Base-by-base conservation (phyloP, 805 yeast genomes). In the Saturnispora ahearnii region DNA sequence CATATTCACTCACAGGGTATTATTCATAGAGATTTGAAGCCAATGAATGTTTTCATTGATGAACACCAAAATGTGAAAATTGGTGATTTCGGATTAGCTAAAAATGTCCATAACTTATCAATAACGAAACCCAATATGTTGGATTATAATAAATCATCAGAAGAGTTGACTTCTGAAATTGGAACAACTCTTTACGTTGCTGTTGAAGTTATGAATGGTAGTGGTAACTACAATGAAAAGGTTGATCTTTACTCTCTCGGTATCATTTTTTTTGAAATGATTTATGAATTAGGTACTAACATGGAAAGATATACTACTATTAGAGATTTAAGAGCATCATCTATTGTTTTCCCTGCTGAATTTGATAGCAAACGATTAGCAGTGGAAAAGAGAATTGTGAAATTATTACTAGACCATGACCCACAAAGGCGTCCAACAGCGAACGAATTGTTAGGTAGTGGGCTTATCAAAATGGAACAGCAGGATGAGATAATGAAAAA, bases 81-180 rank as follows among this genome's bases (percentile, higher is more conserved):
- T 40, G 99, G 99, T 60, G 99, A 93, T 63, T 93, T 93, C 67
- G 99, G 99, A 0, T 74, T 93, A 51, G 99, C 99, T 0, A 89
- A 90, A 56, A 90, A 83, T 61, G 89, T 87, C 1, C 93, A 86
- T 61, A 72, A 68, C 50, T 59, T 77, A 2, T 15, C 42, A 1
- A 32, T 44, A 41, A 22, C 29, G 30, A 40, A 50, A 15, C 36
- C 56, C 30, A 31, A 53, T 44, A 45, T 50, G 40, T 15, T 45
- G 51, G 62, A 60, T 32, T 12, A 56, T 36, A 55, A 54, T 32
- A 55, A 69, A 58, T 54, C 70, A 13, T 58, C 72, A 26, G 95
- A 84, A 36, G 95, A 91, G 56, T 67, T 91, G 52, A 90, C 98
- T 0, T 84, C 96, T 0, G 90, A 89, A 29, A 88, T 93, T 26